phyloP scores from a whole-genome alignment of 2,329 filamentous ascomycete genomes.

The Fusarium odoratissimum region DNA sequence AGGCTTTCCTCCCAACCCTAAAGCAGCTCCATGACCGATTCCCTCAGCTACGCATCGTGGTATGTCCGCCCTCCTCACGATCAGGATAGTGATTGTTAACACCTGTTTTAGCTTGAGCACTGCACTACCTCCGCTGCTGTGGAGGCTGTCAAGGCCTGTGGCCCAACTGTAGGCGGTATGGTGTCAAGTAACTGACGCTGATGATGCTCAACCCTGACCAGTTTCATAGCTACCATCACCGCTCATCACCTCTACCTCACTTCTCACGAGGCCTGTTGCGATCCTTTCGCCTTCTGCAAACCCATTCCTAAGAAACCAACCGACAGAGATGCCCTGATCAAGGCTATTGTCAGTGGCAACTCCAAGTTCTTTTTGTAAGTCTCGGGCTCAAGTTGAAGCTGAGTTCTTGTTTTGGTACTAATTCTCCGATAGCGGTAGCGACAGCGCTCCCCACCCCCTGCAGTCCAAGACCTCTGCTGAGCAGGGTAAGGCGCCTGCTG shows the following conservation, averaged over 20 bases:
- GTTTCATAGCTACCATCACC: conserved; percentile 76
- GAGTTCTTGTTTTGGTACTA: neutral
- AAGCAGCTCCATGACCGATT: conserved; percentile 78
- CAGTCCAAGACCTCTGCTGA: conserved; percentile 63
- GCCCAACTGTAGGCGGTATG: conserved; percentile 75
- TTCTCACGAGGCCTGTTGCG: conserved; percentile 75
- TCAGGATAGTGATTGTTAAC: neutral
- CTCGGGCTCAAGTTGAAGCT: neutral
- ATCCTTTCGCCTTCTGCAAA: conserved; percentile 75
- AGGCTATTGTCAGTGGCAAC: conserved; percentile 68
- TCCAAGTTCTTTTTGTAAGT: conserved; percentile 78
- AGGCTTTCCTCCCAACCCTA: conserved; percentile 82
- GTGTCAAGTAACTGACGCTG: neutral
- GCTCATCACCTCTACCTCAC: conserved; percentile 87
- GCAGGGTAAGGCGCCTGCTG: conserved; percentile 71
- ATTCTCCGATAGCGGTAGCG: conserved; percentile 59
- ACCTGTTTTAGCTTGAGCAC: conserved; percentile 71
- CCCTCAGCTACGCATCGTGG: conserved; percentile 74
- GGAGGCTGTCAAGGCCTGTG: conserved; percentile 80
- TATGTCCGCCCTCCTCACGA: conserved; percentile 18
- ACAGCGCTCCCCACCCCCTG: conserved; percentile 73
- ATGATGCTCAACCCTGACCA: neutral
- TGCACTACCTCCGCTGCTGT: conserved; percentile 87
- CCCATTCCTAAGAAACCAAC: conserved; percentile 79
- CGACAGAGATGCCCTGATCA: conserved; percentile 78